Evolutionary conservation across 202 grass and related monocot genomes (phyloP), one percentile per base, ranked within the genome.

Genomic region (Setaria viridis): DNA sequence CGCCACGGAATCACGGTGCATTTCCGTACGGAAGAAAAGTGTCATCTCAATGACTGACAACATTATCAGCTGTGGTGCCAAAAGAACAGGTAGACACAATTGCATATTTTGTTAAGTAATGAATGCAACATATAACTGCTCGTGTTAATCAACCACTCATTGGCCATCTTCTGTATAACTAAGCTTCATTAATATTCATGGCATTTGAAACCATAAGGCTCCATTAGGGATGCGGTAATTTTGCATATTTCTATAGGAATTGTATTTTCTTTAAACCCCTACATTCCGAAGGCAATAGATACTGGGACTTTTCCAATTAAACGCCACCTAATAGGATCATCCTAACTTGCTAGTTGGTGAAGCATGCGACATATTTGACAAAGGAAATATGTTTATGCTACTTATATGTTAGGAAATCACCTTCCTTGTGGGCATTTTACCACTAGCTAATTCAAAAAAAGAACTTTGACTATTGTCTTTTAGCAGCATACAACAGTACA

Each of bases 1-100:
- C 0, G 1, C 51, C 48, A 80, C 49, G 2, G 8, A 5, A 56
- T 87, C 62, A 17, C 21, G 84, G 76, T 92, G 87, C 90, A 92
- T 84, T 35, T 58, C 2, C 11, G 34, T 59, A 76, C 1, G 74
- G 54, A 58, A 76, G 53, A 76, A 76, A 19, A 58, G 53, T 15
- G 74, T 77, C 74, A 77, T 77, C 35, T 58, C 54, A 59, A 77
- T 59, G 10, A 77, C 11, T 13, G 74, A 77, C 37, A 77, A 25
- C 74, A 77, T 1, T 14, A 77, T 59, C 17, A 77, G 54, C 74
- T 77, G 54, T 43, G 20, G 16, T 76, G 51, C 5, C 51, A 76
- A 41, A 41, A 3, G 39, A 76, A 57, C 16, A 76, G 35, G 19
- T 21, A 54, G 47, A 5, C 72, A 56, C 1, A 75, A 33, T 55